phyloP scores from a whole-genome alignment of 2,329 filamentous ascomycete genomes.

The Penicillium sp. region DNA sequence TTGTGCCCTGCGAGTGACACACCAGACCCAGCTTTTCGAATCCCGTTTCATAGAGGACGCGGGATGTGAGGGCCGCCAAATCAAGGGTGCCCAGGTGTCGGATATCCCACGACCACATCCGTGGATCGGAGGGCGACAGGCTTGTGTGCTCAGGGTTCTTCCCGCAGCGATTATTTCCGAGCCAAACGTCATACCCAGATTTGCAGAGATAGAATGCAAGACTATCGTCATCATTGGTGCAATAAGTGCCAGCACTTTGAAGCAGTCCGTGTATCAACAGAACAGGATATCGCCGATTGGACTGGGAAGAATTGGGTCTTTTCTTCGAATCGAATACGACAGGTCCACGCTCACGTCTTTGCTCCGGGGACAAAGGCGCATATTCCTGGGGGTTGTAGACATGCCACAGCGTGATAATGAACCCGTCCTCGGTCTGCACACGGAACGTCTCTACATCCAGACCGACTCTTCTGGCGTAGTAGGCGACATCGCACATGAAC shows the following conservation, averaged over 20 bases:
- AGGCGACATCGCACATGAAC: constrained; percentile 70
- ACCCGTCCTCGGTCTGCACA: constrained; percentile 91
- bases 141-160: constrained; percentile 71
- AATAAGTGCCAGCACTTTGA: constrained; percentile 83
- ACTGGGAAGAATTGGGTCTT: constrained; percentile 21
- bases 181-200: constrained; percentile 89
- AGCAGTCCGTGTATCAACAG: constrained; percentile 83
- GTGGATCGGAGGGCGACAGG: constrained; percentile 68
- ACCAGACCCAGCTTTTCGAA: constrained; percentile 79
- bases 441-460: constrained; percentile 77
- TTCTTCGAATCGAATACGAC: constrained; percentile 55
- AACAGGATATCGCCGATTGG: constrained; percentile 61
- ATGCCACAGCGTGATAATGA: constrained; percentile 84
- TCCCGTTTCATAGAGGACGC: constrained; percentile 75
- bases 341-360: constrained; percentile 51
- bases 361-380: constrained; percentile 48
- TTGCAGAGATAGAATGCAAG: constrained; percentile 91
- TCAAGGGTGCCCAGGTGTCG: constrained; percentile 90
- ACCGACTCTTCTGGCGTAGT: constrained; percentile 83
- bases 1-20: constrained; percentile 87
- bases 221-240: constrained; percentile 82
- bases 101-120: constrained; percentile 98
- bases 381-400: constrained; percentile 79
- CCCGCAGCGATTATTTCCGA: constrained; percentile 89
- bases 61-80: constrained; percentile 71